Evolutionary conservation across 129 eudicot species (phyloP).

Genomic region (Gnaphalium uliginosum): DNA sequence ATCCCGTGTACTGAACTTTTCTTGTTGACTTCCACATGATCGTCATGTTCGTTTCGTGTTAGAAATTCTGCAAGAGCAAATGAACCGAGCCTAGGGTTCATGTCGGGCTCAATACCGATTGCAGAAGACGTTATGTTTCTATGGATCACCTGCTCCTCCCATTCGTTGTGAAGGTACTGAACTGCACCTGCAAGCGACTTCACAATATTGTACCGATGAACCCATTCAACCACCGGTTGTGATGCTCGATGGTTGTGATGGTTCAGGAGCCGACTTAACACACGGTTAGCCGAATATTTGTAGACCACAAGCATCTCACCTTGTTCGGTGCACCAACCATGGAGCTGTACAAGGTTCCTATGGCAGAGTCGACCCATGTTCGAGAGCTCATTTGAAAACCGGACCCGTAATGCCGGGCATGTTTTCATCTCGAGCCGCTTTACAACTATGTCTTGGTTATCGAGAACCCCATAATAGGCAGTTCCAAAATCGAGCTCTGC

Average conservation of each 20-base stretch:
- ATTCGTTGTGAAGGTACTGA: slow-evolving; percentile 82
- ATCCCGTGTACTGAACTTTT: slow-evolving; percentile 61
- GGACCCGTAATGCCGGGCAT: slow-evolving; percentile 63
- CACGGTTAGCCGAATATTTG: slow-evolving; percentile 53
- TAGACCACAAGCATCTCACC: slow-evolving; percentile 92
- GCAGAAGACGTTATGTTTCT: slow-evolving; percentile 79
- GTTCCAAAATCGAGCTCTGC: slow-evolving; percentile 84
- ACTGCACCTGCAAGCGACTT: slow-evolving; percentile 79
- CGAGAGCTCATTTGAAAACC: slow-evolving; percentile 67
- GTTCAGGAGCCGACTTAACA: slow-evolving; percentile 57
- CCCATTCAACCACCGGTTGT: slow-evolving; percentile 49
- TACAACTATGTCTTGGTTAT: slow-evolving; percentile 47
- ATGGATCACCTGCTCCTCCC: slow-evolving; percentile 95
- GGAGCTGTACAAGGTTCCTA: slow-evolving; percentile 80
- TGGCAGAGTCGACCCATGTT: slow-evolving; percentile 77
- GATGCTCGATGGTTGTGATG: slow-evolving; percentile 34
- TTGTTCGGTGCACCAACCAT: slow-evolving; percentile 96
- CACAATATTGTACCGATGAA: slow-evolving; percentile 63
- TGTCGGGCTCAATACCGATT: slow-evolving; percentile 59
- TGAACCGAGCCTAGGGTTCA: slow-evolving; percentile 78
- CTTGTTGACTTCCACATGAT: slow-evolving; percentile 41
- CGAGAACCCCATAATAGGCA: slow-evolving; percentile 72
- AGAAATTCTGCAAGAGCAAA: slow-evolving; percentile 85
- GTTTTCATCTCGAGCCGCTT: slow-evolving; percentile 75
- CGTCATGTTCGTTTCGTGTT: slow-evolving; percentile 57